A percentile compares a stretch with the other conserved stretches of the same genome.
These are phyloP conservation scores for Quercus phellos DNA, from an alignment of 331 rosid genomes.

Conservation along the genomic window DNA sequence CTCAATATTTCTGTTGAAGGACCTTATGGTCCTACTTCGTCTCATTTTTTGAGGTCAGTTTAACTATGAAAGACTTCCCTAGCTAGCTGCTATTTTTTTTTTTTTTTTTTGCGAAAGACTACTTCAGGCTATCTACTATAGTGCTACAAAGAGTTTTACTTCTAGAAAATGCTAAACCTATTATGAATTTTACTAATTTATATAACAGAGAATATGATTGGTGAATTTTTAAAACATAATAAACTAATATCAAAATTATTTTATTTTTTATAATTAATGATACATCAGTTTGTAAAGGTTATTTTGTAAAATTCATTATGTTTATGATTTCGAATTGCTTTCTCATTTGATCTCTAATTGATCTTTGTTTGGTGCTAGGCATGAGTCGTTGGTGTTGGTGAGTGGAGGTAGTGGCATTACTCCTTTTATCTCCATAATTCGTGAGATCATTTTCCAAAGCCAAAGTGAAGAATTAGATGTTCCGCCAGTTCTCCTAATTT, in stretches of 20 bases:
- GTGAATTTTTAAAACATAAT: too few species aligned
- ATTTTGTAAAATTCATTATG: neutral
- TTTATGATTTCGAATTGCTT: neutral
- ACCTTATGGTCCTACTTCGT: conserved; percentile 66
- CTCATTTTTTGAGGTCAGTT: conserved; percentile 45
- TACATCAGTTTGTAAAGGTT: too few species aligned
- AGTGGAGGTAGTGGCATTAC: conserved; percentile 75
- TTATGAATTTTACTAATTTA: too few species aligned
- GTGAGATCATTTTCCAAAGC: conserved; percentile 49
- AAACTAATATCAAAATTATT: too few species aligned
- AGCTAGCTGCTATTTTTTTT: too few species aligned
- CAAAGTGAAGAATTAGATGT: conserved; percentile 19
- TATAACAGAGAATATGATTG: too few species aligned
- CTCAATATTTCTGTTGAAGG: conserved; percentile 73
- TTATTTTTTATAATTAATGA: too few species aligned
- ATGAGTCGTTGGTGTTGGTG: conserved; percentile 48
- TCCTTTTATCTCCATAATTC: conserved; percentile 59
- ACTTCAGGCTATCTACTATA: too few species aligned
- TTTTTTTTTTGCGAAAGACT: too few species aligned
- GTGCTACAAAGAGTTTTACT: too few species aligned
- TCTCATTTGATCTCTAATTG: neutral
- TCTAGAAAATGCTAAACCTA: too few species aligned
- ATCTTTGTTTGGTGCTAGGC: conserved; percentile 26
- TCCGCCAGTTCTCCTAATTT: conserved; percentile 25
- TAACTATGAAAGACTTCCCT: too few species aligned